Conservation (phyloP, 2,329 filamentous ascomycete species). For the Fusarium decemcellulare region DNA sequence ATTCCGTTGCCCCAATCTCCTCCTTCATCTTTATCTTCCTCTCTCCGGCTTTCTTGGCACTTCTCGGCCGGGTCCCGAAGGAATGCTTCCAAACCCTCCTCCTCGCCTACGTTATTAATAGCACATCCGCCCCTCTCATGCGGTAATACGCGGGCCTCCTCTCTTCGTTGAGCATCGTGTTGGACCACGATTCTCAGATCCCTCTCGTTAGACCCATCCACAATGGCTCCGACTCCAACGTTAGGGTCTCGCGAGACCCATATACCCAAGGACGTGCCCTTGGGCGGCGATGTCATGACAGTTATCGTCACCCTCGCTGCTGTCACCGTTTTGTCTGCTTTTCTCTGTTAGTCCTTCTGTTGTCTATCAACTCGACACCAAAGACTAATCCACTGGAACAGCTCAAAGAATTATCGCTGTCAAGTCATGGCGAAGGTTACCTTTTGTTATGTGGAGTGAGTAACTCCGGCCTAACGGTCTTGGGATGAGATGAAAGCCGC, state of each 20-base stretch:
- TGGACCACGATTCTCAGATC: neutral
- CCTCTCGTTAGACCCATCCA: neutral
- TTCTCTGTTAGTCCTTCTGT: constrained; percentile 51
- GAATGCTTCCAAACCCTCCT: neutral
- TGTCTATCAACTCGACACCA: neutral
- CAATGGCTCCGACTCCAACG: constrained; percentile 26
- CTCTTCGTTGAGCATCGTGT: neutral
- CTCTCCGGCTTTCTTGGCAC: neutral
- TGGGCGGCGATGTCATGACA: constrained; percentile 53
- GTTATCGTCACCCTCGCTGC: constrained; percentile 53
- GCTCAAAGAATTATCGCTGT: constrained; percentile 56
- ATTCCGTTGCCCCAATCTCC: constrained; percentile 1
- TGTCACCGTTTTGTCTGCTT: constrained; percentile 52
- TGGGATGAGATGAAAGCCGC: neutral
- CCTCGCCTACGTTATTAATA: neutral
- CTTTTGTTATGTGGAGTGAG: constrained; percentile 61
- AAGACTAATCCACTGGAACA: constrained; percentile 37
- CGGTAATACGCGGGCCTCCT: neutral
- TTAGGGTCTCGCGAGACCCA: constrained; percentile 21
- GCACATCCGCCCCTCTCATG: neutral
- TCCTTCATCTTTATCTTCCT: constrained; percentile 8
- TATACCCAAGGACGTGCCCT: constrained; percentile 45
- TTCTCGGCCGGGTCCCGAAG: constrained; percentile 11
- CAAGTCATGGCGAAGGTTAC: constrained; percentile 57
- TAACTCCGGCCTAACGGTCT: constrained; percentile 11